Base-by-base conservation (phyloP, 2,329 filamentous ascomycete genomes). In the Aspergillus sojae region DNA sequence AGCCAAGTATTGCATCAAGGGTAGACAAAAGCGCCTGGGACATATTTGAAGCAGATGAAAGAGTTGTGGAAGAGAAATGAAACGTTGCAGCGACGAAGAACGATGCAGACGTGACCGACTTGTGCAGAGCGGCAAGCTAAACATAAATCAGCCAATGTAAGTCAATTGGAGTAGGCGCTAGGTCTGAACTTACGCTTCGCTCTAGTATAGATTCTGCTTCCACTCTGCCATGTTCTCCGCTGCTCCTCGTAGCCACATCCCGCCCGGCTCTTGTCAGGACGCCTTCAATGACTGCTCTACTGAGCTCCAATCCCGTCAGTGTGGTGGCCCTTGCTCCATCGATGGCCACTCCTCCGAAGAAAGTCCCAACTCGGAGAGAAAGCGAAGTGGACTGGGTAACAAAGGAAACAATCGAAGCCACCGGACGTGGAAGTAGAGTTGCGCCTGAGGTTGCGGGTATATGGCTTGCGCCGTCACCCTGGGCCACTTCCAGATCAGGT, bases 1-100 rank as follows among this genome's bases (percentile, higher is more conserved):
- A 81, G 12, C 81, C 81, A 39, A 83, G 73, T 30, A 81, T 79
- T 3, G 81, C 79, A 71, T 83, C 80, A 12, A 83, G 73, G 1
- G 78, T 80, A 45, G 80, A 79, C 21, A 83, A 63, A 9, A 82
- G 75, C 43, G 79, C 77, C 61, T 81, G 79, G 0, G 81, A 81
- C 60, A 81, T 72, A 61, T 75, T 75, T 7, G 78, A 75, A 43
- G 79, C 72, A 12, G 80, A 82, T 16, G 77, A 76, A 58, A 83
- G 72, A 6, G 78, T 77, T 10, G 78, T 78, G 28, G 80, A 79
- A 28, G 80, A 81, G 28, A 82, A 70, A 63, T 81, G 79, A 55
- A 83, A 83, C 21, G 79, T 77, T 10, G 80, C 78, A 26, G 81
- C 80, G 2, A 80, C 80, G 57, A 82, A 78, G 67, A 83, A 82